These are phyloP conservation scores for Nelumbo lutea DNA, from an alignment of 164 flowering plant genomes.

Conservation along the genomic window DNA sequence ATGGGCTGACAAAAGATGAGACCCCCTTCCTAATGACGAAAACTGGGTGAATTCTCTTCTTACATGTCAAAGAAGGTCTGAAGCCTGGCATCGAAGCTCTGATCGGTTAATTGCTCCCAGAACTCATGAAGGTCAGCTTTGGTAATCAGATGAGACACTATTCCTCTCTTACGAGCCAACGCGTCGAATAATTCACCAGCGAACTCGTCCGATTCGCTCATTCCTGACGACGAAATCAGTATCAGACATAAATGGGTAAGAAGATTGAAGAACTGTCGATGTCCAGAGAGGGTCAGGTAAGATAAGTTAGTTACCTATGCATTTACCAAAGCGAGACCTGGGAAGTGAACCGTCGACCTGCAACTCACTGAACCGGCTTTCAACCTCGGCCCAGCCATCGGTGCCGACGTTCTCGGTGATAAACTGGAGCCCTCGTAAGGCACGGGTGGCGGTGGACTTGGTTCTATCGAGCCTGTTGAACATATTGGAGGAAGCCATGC, in stretches of 20 bases:
- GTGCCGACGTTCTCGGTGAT: slow-evolving; percentile 26
- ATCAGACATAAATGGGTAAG: not conserved
- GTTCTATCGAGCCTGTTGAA: slow-evolving; percentile 23
- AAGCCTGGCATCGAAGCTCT: slow-evolving; percentile 43
- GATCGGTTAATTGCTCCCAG: slow-evolving; percentile 40
- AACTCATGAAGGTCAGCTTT: slow-evolving; percentile 30
- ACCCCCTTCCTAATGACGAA: too few relatives aligned
- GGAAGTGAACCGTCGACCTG: slow-evolving; percentile 27
- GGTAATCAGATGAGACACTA: slow-evolving; percentile 15
- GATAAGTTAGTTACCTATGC: slow-evolving; percentile 28
- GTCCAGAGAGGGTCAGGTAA: too few relatives aligned
- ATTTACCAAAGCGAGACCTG: slow-evolving; percentile 28
- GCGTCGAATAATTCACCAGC: slow-evolving; percentile 36
- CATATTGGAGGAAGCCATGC: slow-evolving; percentile 28
- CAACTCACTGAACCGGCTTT: slow-evolving; percentile 26
- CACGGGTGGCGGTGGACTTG: slow-evolving; percentile 39
- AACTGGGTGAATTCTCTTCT: not conserved
- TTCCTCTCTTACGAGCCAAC: slow-evolving; percentile 31
- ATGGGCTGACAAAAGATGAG: too few relatives aligned
- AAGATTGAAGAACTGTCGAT: too few relatives aligned
- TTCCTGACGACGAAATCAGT: slow-evolving; percentile 19
- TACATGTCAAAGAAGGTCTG: slow-evolving; percentile 49
- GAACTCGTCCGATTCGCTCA: slow-evolving; percentile 37
- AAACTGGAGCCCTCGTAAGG: slow-evolving; percentile 37
- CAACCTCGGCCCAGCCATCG: slow-evolving; percentile 35